Evolutionary conservation across 352 stramenopile species (phyloP), one percentile per base, ranked within the genome.

Genomic region (Globisporangium barbulae): DNA sequence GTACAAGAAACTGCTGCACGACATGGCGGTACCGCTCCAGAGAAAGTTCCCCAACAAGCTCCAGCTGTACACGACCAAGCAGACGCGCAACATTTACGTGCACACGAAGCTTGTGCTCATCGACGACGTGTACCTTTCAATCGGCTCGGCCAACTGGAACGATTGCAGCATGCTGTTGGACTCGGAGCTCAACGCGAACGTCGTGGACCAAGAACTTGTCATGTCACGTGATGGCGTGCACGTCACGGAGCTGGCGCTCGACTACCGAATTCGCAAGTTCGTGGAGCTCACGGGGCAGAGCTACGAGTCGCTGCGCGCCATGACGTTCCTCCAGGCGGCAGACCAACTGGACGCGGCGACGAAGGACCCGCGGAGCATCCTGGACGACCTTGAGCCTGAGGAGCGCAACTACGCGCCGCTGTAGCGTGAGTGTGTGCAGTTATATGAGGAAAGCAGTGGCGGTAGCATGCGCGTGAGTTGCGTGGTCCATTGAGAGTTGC

Each of bases 101-200:
- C 78, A 89, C 64, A 81, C 65, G 28, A 89, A 89, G 53, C 59
- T 78, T 5, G 63, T 88, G 47, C 53, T 89, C 59, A 42, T 68
- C 61, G 45, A 63, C 62, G 33, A 68, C 62, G 2, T 63, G 56
- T 33, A 47, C 47, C 33, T 45, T 4, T 15, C 62, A 35, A 31
- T 68, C 25, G 62, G 62, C 10, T 91, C 79, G 5, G 71, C 71
- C 25, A 91, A 91, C 65, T 91, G 79, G 82, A 89, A 91, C 53
- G 67, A 74, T 2, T 74, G 73, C 54, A 81, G 78, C 50, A 88
- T 88, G 75, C 83, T 75, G 5, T 75, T 63, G 10, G 81, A 87
- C 73, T 77, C 69, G 45, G 78, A 90, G 61, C 68, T 86, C 22
- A 73, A 65, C 12, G 78, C 75, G 0, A 82, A 83, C 31, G 41